phyloP scores from a whole-genome alignment of 2,329 filamentous ascomycete genomes.

The Pleochaeta shiraiana region DNA sequence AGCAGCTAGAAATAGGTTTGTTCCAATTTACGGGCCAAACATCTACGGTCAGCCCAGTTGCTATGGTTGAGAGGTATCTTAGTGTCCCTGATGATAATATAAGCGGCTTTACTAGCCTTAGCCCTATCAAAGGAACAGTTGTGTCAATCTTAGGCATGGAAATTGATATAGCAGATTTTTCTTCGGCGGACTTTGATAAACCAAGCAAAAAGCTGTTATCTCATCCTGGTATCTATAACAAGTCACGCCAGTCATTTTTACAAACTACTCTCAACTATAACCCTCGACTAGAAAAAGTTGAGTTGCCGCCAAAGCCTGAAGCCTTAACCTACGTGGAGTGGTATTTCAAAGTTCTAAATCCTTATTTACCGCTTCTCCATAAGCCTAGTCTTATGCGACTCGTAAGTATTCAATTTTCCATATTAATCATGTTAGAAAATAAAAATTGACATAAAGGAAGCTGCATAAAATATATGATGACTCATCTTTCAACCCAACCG shows the following conservation, averaged over 20 bases:
- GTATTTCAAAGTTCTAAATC: constrained; percentile 52
- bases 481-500: constrained; percentile 34
- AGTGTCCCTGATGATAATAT: no score
- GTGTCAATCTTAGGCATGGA: constrained; percentile 62
- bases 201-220: constrained; percentile 22
- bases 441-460: constrained; percentile 19
- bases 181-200: constrained; percentile 43
- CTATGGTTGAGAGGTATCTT: constrained; percentile 39
- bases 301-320: constrained; percentile 40
- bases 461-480: constrained; percentile 49
- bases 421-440: neutral
- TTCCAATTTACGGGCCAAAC: no score
- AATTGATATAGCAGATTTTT: constrained; percentile 55
- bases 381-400: constrained; percentile 48
- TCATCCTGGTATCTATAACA: constrained; percentile 34
- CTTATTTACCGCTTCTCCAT: constrained; percentile 58
- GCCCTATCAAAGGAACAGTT: constrained; percentile 52
- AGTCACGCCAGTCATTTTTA: constrained; percentile 49
- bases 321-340: constrained; percentile 48
- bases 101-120: constrained; percentile 40
- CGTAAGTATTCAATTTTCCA: constrained; percentile 27
- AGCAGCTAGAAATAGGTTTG: no score
- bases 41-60: constrained; percentile 11
- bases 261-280: constrained; percentile 41
- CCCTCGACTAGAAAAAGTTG: constrained; percentile 30